Base-by-base conservation (phyloP, 2,329 filamentous ascomycete species). In the Colletotrichum somersetense region DNA sequence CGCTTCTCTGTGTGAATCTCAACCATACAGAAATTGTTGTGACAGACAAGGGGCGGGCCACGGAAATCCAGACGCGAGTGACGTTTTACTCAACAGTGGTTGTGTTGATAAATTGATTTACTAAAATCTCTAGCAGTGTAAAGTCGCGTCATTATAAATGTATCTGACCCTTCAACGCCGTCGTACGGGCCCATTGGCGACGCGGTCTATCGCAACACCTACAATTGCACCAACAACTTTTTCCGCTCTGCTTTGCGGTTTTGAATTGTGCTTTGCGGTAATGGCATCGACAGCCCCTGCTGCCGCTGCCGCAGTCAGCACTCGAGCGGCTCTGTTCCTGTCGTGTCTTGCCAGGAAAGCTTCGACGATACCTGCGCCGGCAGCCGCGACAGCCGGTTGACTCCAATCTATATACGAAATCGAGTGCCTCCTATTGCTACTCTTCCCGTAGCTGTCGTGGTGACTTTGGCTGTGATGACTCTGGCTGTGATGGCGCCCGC, bases 241-340 rank as follows among this genome's bases (percentile, higher is more conserved):
- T 5, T 72, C 66, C 59, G 38, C 65, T 3, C 44, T 69, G n/a
- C 62, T 69, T 33, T 55, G 38, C 12, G 59, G 46, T 20, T 72
- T 72, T 30, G 59, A 59, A 2, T 50, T 46, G 3, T 72, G 40
- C 66, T 35, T 69, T 2, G 48, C 46, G 3, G 59, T 59, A 18
- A 72, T 53, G n/a, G 57, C 66, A 3, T 69, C 69, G 20, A 72
- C 61, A 1, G 59, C 59, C 2, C 69, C 69, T 1, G 69, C 69
- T 3, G 65, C 69, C n/a, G 66, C 66, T 16, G 69, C 69, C 2
- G 69, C 69, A 14, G 69, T 72, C 44, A 72, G 30, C 2, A 72
- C 66, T 38, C 69, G 61, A 5, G 69, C 26, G 14, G 66, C 52
- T 2, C 55, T 61, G 44, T 72, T 59, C n/a, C 61, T 50, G 20